Evolutionary conservation across 805 yeast genomes (phyloP), one percentile per base, ranked within the genome.

Genomic region (Zygosaccharomyces pseudorouxii): DNA sequence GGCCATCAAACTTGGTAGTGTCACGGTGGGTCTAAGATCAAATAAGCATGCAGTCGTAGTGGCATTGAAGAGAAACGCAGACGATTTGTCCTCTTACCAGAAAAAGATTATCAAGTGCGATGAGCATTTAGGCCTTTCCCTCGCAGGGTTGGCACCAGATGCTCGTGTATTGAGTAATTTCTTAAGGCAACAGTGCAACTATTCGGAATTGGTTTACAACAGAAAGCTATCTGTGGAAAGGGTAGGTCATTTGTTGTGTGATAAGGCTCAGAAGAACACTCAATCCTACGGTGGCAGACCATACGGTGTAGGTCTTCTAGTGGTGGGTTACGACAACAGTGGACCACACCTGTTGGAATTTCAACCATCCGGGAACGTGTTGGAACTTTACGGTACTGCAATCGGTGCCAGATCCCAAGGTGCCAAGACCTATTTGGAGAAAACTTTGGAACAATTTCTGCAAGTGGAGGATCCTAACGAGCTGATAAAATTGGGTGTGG

Each of bases 401-500:
- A 89, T 93, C 62, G 99, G 99, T 41, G 98, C 99, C 8, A 80
- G 99, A 65, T 92, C 98, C 2, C 99, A 93, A 71, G 98, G 98
- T 44, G 97, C 97, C 12, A 82, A 95, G 72, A 93, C 99, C 2
- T 93, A 89, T 59, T 73, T 93, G 64, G 99, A 93, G 70, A 82
- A 96, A 64, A 84, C 84, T 57, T 76, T 83, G 63, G 89, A 86
- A 31, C 73, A 74, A 27, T 86, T 88, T 57, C 71, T 81, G 16
- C 76, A 77, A 47, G 72, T 81, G 6, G 72, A 78, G 10, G 72
- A 77, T 33, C 71, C 81, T 37, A 95, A 89, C 59, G 82, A 86
- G 58, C 78, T 93, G 56, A 81, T 93, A 52, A 81, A 84, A 38
- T 89, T 82, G 59, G 98, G 95, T 3, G 82, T 93, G 58, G 83